These are phyloP conservation scores for Kuraishia capsulata DNA, from an alignment of 805 yeast species.

Conservation along the genomic window DNA sequence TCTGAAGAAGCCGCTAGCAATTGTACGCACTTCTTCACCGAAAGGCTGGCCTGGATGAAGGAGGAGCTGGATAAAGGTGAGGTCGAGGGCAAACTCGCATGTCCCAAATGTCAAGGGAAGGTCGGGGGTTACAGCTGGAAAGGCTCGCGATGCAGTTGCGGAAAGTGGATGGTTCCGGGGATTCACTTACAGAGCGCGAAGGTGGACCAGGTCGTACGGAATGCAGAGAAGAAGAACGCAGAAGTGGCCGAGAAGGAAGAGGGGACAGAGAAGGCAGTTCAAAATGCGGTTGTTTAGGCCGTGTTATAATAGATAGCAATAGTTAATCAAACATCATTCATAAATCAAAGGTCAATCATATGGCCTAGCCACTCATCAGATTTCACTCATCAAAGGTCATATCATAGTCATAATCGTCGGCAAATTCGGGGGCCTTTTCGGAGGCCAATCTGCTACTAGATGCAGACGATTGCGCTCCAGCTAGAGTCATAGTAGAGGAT, in stretches of 20 bases:
- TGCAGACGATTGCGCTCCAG: neutral
- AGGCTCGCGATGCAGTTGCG: conserved; percentile 91
- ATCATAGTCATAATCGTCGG: conserved; percentile 16
- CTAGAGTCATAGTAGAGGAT: neutral
- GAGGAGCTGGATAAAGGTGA: conserved; percentile 63
- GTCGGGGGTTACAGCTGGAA: conserved; percentile 93
- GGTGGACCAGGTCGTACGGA: conserved; percentile 63
- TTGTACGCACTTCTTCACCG: conserved; percentile 83
- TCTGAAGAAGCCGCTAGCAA: conserved; percentile 47
- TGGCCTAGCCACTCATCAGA: too few species aligned
- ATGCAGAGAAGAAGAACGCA: conserved; percentile 4
- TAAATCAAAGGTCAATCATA: too few species aligned
- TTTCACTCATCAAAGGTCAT: conserved; percentile 18
- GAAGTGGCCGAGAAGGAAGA: neutral
- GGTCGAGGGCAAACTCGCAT: conserved; percentile 77
- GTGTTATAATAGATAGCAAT: too few species aligned
- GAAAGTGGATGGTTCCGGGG: conserved; percentile 93
- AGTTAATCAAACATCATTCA: too few species aligned
- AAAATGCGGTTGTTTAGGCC: too few species aligned
- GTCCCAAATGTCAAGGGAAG: conserved; percentile 79
- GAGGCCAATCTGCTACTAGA: neutral
- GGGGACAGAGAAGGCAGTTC: neutral
- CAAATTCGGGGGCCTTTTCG: conserved; percentile 4
- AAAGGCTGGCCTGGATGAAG: conserved; percentile 92
- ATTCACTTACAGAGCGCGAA: conserved; percentile 72